Base-by-base conservation (phyloP, 176 grass and related monocot species). In the Miscanthus lutarioriparius region DNA sequence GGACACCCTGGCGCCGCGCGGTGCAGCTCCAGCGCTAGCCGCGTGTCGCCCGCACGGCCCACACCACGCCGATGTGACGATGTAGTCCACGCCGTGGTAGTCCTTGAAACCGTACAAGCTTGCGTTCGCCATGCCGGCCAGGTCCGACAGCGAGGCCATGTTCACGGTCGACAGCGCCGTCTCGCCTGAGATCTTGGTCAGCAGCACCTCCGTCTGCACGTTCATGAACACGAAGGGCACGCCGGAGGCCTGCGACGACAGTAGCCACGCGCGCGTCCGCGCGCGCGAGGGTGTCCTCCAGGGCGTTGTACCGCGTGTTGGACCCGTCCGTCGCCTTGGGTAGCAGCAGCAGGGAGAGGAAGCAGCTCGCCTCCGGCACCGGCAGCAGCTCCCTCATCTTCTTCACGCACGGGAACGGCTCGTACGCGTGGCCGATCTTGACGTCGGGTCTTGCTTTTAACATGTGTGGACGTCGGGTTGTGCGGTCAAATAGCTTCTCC, bases 51-150 rank as follows among this genome's bases (percentile, higher is more conserved):
- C 91, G 86, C 61, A 92, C 90, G 0, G 93, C 88, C 16, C 91
- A 73, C 0, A 94, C 88, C 58, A 99, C 88, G 75, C 93, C 93
- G 66, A 99, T 94, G 86, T n/a, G n/a, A n/a, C n/a, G n/a, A n/a
- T n/a, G n/a, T n/a, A n/a, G n/a, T 99, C 93, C 66, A 99, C 82
- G 47, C 97, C 93, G 39, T 99, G 97, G 88, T 99, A 99, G 81
- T 99, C 97, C 90, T 99, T 91, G 67, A 99, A 99, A 7, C 97
- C 88, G 40, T 96, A 96, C 65, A 99, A 88, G 80, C 91, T 96
- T 15, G 84, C 90, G 87, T 89, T 94, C 15, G 88, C 94, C 82
- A 91, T 87, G 81, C 89, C 93, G 7, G 90, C 86, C 16, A 99
- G 89, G 82, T 99, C 93, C 22, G 91, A 85, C n/a, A 92, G 81